Percentiles rank a stretch among this genome's conserved stretches.
These are phyloP conservation scores for Naematelia aurantialba DNA, from an alignment of 768 basidiomycete species.

Conservation along the genomic window DNA sequence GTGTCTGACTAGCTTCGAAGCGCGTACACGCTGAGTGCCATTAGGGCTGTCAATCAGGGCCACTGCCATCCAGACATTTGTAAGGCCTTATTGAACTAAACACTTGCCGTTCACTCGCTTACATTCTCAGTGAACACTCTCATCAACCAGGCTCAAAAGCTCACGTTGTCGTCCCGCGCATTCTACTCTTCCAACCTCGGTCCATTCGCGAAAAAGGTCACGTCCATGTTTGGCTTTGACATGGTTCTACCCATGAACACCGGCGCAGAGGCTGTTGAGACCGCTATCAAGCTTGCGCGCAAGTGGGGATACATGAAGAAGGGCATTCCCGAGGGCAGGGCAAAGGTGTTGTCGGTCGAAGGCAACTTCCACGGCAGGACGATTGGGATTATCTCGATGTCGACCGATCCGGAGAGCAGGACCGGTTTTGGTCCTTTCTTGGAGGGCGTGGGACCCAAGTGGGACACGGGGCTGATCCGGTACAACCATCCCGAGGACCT, in stretches of 20 bases:
- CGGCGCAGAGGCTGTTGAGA: constrained; percentile 97
- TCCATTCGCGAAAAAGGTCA: constrained; percentile 79
- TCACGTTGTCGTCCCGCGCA: constrained; percentile 90
- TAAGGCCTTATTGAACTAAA: too few species aligned
- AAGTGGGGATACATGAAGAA: constrained; percentile 96
- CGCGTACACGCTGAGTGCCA: too few species aligned
- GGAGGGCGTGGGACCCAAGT: constrained; percentile 74
- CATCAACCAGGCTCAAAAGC: constrained; percentile 74
- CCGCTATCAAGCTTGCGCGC: constrained; percentile 86
- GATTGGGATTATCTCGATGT: constrained; percentile 78
- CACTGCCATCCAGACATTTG: constrained; percentile 45
- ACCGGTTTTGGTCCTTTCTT: constrained; percentile 88
- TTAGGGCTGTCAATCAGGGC: constrained; percentile 82
- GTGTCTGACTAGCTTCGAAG: constrained; percentile 50
- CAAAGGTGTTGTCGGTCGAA: constrained; percentile 76
- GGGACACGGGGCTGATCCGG: constrained; percentile 63
- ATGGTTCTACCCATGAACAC: constrained; percentile 99
- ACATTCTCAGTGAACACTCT: constrained; percentile 75
- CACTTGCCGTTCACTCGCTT: too few species aligned
- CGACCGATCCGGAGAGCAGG: constrained; percentile 86
- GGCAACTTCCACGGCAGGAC: constrained; percentile 98
- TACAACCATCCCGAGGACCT: constrained; percentile 80
- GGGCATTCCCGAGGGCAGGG: constrained; percentile 72
- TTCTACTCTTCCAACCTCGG: constrained; percentile 94
- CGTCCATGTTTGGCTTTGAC: constrained; percentile 80